Percentiles rank a stretch among this genome's conserved stretches.
phyloP scores from a whole-genome alignment of 352 stramenopile genomes.

The Phytopythium delawarense region DNA sequence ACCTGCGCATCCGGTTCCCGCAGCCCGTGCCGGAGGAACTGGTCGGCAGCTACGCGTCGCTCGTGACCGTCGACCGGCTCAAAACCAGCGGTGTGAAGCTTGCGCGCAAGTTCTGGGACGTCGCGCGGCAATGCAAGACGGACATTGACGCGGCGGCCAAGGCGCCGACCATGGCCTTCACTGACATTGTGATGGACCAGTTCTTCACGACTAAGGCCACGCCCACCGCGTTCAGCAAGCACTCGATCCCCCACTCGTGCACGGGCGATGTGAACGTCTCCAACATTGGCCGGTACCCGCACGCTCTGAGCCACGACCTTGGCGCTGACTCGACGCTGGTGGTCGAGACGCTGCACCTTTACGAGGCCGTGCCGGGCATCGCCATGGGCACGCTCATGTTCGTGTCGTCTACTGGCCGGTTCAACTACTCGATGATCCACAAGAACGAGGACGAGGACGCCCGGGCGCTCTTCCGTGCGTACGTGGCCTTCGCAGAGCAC shows the following conservation, averaged over 20 bases:
- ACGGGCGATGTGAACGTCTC: conserved; percentile 28
- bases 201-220: conserved; percentile 15
- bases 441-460: conserved; percentile 34
- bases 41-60: conserved; percentile 24
- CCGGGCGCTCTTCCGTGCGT: conserved; percentile 43
- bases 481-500: conserved; percentile 53
- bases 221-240: conserved; percentile 15
- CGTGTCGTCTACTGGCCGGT: conserved; percentile 33
- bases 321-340: conserved; percentile 17
- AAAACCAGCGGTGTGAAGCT: conserved; percentile 18
- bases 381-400: conserved; percentile 39
- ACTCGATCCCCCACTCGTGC: conserved; percentile 19
- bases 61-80: conserved; percentile 18
- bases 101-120: conserved; percentile 36
- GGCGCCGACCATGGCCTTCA: conserved; percentile 13
- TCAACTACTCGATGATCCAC: conserved; percentile 65
- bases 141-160: conserved; percentile 16
- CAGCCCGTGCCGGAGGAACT: conserved; percentile 18
- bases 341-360: conserved; percentile 40
- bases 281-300: conserved; percentile 26
- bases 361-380: conserved; percentile 47
- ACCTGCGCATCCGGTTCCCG: conserved; percentile 15
- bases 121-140: conserved; percentile 26
- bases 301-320: conserved; percentile 11
- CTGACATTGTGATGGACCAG: conserved; percentile 25